These are phyloP conservation scores for Alloascoidea africana DNA, from an alignment of 805 yeast species.

Conservation along the genomic window DNA sequence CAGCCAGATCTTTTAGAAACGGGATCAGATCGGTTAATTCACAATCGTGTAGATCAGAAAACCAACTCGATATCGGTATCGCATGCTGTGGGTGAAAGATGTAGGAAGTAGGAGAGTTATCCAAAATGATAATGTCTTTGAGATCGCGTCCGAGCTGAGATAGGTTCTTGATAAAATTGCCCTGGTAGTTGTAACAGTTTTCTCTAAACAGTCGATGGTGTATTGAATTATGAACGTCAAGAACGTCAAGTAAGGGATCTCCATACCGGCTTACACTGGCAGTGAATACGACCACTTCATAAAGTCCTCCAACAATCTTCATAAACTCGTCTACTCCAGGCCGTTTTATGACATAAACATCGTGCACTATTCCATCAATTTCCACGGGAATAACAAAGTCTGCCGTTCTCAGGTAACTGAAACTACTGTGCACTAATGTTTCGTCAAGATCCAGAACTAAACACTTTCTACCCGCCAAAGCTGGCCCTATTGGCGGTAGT, in stretches of 20 bases:
- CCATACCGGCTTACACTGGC: conserved; percentile 96
- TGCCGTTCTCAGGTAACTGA: conserved; percentile 80
- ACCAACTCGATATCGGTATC: conserved; percentile 95
- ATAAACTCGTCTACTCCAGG: conserved; percentile 97
- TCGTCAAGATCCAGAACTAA: conserved; percentile 88
- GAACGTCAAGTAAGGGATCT: conserved; percentile 81
- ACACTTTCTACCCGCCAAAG: conserved; percentile 58
- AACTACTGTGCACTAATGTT: conserved; percentile 90
- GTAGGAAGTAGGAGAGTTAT: conserved; percentile 95
- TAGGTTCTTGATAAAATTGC: conserved; percentile 86
- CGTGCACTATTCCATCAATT: conserved; percentile 82
- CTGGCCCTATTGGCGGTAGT: conserved; percentile 35
- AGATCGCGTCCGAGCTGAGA: conserved; percentile 91
- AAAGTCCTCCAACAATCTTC: conserved; percentile 66
- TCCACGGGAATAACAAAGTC: conserved; percentile 97
- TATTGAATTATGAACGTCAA: conserved; percentile 57
- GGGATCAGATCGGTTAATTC: conserved; percentile 89
- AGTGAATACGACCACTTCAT: conserved; percentile 92
- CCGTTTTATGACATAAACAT: conserved; percentile 90
- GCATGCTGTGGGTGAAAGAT: conserved; percentile 97
- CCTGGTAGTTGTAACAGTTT: conserved; percentile 85
- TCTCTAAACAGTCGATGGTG: conserved; percentile 93
- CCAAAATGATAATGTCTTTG: conserved; percentile 73
- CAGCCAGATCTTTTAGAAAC: conserved; percentile 71
- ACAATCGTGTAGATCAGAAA: conserved; percentile 93